phyloP scores from a whole-genome alignment of 2,329 filamentous ascomycete species.

The Claviceps lovelessii region DNA sequence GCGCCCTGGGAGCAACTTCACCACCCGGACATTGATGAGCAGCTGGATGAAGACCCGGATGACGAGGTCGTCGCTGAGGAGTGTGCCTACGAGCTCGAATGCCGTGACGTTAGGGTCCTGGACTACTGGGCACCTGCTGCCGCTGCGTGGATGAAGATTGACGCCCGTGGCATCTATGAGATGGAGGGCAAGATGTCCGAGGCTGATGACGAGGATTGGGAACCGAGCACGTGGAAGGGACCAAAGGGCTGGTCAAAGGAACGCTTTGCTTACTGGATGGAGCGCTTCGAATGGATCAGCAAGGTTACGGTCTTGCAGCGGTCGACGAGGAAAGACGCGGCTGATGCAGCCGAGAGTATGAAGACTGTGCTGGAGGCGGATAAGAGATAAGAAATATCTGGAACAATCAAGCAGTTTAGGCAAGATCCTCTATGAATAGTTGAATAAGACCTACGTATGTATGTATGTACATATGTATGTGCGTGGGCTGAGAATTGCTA shows the following conservation, averaged over 20 bases:
- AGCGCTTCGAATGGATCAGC: slow-evolving; percentile 1
- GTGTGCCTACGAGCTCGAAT: slow-evolving; percentile 3
- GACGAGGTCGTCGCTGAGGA: background rate
- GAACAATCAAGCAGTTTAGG: too few species aligned
- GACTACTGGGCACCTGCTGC: slow-evolving; percentile 3
- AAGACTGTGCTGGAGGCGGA: background rate
- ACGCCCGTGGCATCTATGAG: background rate
- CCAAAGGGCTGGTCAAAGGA: background rate
- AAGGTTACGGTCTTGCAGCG: background rate
- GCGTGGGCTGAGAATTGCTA: background rate
- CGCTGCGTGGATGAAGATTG: background rate
- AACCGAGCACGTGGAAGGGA: background rate
- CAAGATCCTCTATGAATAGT: background rate
- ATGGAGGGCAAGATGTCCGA: background rate
- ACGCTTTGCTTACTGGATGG: background rate
- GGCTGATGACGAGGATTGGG: background rate
- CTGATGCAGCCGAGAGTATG: background rate
- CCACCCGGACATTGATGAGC: slow-evolving; percentile 1
- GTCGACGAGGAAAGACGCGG: background rate
- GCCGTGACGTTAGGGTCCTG: background rate
- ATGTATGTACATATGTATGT: too few species aligned
- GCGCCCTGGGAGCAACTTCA: slow-evolving; percentile 2
- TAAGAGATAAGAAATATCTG: background rate
- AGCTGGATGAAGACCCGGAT: background rate
- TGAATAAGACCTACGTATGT: background rate